Conservation (phyloP, 768 basidiomycete genomes). For the Mycena sanguinolenta region DNA sequence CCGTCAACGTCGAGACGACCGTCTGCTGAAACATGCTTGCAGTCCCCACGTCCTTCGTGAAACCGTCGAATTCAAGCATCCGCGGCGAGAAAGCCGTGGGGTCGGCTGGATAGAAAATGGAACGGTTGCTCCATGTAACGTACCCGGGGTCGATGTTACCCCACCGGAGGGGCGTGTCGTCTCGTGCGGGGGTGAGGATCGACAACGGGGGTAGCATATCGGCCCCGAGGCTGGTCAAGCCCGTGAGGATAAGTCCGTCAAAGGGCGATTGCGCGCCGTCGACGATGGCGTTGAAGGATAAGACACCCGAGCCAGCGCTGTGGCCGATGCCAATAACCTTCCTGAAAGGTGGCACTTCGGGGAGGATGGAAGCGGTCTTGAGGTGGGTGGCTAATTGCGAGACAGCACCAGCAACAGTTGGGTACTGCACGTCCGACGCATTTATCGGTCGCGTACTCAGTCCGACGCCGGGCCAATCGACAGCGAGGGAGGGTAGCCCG, state of each 20-base stretch:
- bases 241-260: background rate
- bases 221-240: background rate
- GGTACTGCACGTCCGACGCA: background rate
- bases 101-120: background rate
- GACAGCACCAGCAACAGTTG: background rate
- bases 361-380: background rate
- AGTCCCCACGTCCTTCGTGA: background rate
- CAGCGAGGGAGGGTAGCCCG: background rate
- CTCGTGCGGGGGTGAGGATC: background rate
- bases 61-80: background rate
- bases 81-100: background rate
- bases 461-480: background rate
- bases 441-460: background rate
- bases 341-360: background rate
- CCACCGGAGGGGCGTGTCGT: background rate
- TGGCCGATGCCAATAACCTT: too few species aligned
- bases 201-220: background rate
- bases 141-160: background rate
- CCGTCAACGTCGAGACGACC: background rate
- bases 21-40: background rate
- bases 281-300: background rate
- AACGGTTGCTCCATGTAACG: background rate
- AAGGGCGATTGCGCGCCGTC: constrained; percentile 2
- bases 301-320: constrained; percentile 1
- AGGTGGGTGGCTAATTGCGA: background rate